Base-by-base conservation (phyloP, 2,329 filamentous ascomycete species). In the Corniculantispora saksenae region DNA sequence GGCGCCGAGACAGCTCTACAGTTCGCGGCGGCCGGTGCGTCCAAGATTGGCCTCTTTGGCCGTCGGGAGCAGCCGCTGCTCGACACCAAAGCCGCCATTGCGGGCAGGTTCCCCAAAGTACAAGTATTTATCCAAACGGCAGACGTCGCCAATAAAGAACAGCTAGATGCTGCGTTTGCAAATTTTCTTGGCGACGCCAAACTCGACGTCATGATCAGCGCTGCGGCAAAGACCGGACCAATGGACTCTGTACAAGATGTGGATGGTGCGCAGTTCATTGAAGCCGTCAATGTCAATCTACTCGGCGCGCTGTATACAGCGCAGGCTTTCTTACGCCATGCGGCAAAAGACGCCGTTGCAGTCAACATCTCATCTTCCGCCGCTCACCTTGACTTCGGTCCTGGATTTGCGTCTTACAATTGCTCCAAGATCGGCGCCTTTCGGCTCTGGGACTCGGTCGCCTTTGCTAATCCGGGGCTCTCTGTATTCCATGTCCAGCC, bases 11-110 rank as follows among this genome's bases (percentile, higher is more conserved):
- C 82, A 65, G 76, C 80, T 17, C 72, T 72, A 29, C 73, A 75
- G 51, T 81, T 81, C 73, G 82, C 81, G 7, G 63, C 63, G 6
- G 72, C 72, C 1, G 72, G 79, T 66, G 79, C 81, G 4, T 82
- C 84, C 1, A 81, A 79, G 58, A 77, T 89, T 5, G 80, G 87
- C 50, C 77, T 88, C 3, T 59, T 77, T 0, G 77, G 74, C 3
- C 75, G 78, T 35, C 71, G 66, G 1, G 47, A 58, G 2, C 23
- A 60, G 2, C 62, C 69, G 2, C 72, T 80, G 1, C 40, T 72
- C 0, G 56, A 69, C 1, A 73, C 73, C 9, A 70, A 70, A 48
- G 51, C 64, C 15, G 51, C 40, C 9, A 66, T 75, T 50, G 66
- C 68, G 4, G 58, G 57, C 3, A 32, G 63, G 3, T 71, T 71